Evolutionary conservation across 768 basidiomycete species (phyloP), one percentile per base, ranked within the genome.

Genomic region (Nevesoporus exiguus): DNA sequence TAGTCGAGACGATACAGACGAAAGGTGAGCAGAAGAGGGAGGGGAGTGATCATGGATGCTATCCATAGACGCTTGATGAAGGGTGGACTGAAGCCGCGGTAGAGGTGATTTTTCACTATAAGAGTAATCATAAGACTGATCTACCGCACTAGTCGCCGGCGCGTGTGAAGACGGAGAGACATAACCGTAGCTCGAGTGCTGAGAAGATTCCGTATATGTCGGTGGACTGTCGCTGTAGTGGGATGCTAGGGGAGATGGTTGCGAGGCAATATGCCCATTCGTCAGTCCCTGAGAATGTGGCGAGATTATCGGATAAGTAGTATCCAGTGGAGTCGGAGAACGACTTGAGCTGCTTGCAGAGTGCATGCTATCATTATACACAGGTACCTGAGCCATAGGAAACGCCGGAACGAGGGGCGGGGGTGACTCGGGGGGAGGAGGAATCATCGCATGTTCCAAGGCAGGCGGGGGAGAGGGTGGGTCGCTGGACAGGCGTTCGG

Each of bases 381-480:
- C 47, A 2, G 63, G n/a, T 15, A n/a, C n/a, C n/a, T n/a, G n/a
- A n/a, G n/a, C n/a, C n/a, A 70, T 39, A 11, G 62, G 29, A 25
- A 59, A 72, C 0, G 83, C 81, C 15, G 77, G 80, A 0, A 77
- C 76, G 36, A 84, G 72, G 0, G 79, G 72, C 0, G 82, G 83
- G 0, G 83, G 81, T 0, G 83, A 81, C 42, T 83, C 77, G 0
- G 82, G 82, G 0, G 81, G 78, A 0, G 78, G 71, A 1, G 69
- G 71, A 0, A 71, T 55, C 3, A 62, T 61, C 6, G 78, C 77
- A 0, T 71, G 77, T 55, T 77, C 80, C 24, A 82, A 57, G 8
- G 80, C 71, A 5, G 78, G 80, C 0, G 81, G 70, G 11, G 70
- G 65, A 3, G 67, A 67, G 4, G 69, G 68, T 10, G 66, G 47